Evolutionary conservation across 1,284 basidiomycete genomes (phyloP), one percentile per base, ranked within the genome.

Genomic region (Trametes polyzona): DNA sequence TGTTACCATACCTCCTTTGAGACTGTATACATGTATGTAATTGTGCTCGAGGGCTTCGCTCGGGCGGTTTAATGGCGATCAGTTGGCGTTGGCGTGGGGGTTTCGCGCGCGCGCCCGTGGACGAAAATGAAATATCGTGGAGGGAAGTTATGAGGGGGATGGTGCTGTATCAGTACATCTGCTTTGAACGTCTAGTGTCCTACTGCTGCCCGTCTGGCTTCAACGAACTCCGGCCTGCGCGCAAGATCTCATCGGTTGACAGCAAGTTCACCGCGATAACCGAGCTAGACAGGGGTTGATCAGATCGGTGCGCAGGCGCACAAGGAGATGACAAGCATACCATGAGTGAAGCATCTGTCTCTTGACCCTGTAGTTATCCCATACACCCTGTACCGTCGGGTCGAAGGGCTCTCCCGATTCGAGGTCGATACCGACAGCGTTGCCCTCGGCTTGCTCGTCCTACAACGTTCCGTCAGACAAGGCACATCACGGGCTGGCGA

Each of bases 341-440:
- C 92, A 93, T 69, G 93, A 96, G 72, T 99, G 96, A 55, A 99
- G 78, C 95, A 99, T 97, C 71, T 99, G 97, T 61, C 96, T 82
- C 80, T 99, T 99, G 60, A 99, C 97, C 58, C 97, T 83, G 74
- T 98, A 99, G 76, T 99, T 99, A 75, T 99, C 97, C 96, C 96
- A 99, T 17, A 99, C 88, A 36, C 97, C 97, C 70, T 95, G 90
- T 4, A 93, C 88, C 14, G 93, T 91, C 6, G 97, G 96, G 71
- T 99, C 96, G 71, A 97, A 93, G 3, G 96, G 95, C 73, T 98
- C 95, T 56, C 97, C 97, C 27, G 94, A 93, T 71, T 94, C 81
- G 39, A 99, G 80, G 74, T 99, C 93, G 62, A 99, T 75, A 24
- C 97, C 97, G 59, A 97, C 95, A 36, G 85, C 78, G 63, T 93